phyloP scores from a whole-genome alignment of 129 eudicot genomes.

The sunflower (Helianthus annuus) region HanXRQr2.0-SUNRISE NC_035440.2:93167323-93167822 shows the following conservation, averaged over 20 bases:
- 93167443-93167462: slow-evolving; percentile 59
- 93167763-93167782: too few species aligned
- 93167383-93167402: slow-evolving; percentile 94
- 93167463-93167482: slow-evolving; percentile 86
- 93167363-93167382: slow-evolving; percentile 68
- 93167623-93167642: slow-evolving; percentile 89
- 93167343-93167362: slow-evolving; percentile 53
- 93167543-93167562: slow-evolving; percentile 96
- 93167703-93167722: not conserved
- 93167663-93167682: slow-evolving; percentile 51
- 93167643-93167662: slow-evolving; percentile 81
- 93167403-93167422: slow-evolving; percentile 84
- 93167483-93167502: slow-evolving; percentile 58
- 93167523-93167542: slow-evolving; percentile 51
- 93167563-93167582: slow-evolving; percentile 82
- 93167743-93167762: too few species aligned
- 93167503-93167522: slow-evolving; percentile 60
- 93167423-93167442: slow-evolving; percentile 57
- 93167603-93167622: slow-evolving; percentile 94
- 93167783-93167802: too few species aligned
- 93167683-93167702: slow-evolving; percentile 17
- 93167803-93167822: too few species aligned
- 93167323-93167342: not conserved
- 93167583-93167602: slow-evolving; percentile 89
- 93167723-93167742: not conserved